Conservation (phyloP, 2,329 filamentous ascomycete species). For the Penicillium rolfsii region DNA sequence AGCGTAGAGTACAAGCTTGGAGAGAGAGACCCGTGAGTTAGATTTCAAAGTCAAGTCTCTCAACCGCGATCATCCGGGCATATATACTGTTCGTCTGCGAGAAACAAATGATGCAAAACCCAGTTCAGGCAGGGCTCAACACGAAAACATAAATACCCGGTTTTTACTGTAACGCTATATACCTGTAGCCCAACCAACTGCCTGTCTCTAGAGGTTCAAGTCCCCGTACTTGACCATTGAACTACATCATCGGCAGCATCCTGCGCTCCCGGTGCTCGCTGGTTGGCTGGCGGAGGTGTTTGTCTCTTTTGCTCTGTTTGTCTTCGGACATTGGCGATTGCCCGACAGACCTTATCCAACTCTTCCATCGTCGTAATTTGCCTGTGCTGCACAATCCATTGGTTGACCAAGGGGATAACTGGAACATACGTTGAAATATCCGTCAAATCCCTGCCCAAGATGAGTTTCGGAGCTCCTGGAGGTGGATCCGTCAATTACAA, state of each 20-base stretch:
- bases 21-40: neutral
- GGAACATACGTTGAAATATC: neutral
- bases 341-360: slow-evolving; percentile 5
- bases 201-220: neutral
- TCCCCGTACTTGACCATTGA: slow-evolving; percentile 2
- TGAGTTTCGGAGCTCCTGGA: slow-evolving; percentile 72
- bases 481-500: slow-evolving; percentile 66
- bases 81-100: neutral
- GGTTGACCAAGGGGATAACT: neutral
- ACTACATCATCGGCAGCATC: slow-evolving; percentile 20
- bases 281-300: slow-evolving; percentile 27
- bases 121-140: neutral
- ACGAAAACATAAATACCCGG: neutral
- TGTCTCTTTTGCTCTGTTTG: slow-evolving; percentile 40
- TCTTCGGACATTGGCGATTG: slow-evolving; percentile 14
- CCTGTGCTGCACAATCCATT: neutral
- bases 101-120: neutral
- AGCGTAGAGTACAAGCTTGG: neutral
- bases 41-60: neutral
- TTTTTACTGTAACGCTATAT: neutral
- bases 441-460: slow-evolving; percentile 19
- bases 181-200: slow-evolving; percentile 16
- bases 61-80: neutral
- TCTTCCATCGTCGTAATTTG: neutral
- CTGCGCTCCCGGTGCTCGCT: slow-evolving; percentile 8